Conservation (phyloP, 257 asterid genomes). For the Rubia yunnanensis region DNA sequence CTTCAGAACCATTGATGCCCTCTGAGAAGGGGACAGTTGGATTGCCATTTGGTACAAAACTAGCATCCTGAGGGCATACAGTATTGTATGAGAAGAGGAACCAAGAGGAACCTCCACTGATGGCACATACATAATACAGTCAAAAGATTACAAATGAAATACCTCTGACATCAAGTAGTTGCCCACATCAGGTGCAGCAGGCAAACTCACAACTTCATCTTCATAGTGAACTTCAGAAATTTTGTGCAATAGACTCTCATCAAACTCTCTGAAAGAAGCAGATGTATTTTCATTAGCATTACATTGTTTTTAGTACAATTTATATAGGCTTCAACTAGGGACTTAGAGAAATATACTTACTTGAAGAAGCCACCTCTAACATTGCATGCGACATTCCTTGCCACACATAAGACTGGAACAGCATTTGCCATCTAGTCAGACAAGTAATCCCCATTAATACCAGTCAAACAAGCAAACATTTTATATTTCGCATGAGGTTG, state of each 20-base stretch:
- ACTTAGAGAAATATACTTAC: slow-evolving; percentile 34
- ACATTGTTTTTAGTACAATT: background rate
- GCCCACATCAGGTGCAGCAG: slow-evolving; percentile 91
- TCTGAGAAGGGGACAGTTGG: slow-evolving; percentile 51
- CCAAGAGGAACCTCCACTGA: slow-evolving; percentile 10
- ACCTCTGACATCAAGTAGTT: slow-evolving; percentile 91
- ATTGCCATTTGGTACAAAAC: slow-evolving; percentile 59
- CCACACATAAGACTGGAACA: slow-evolving; percentile 94
- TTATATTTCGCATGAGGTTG: slow-evolving; percentile 13
- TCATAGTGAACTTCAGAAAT: slow-evolving; percentile 72
- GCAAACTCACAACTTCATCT: slow-evolving; percentile 70
- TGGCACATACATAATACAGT: background rate
- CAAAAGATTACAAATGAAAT: slow-evolving; percentile 3
- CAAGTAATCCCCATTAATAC: slow-evolving; percentile 11
- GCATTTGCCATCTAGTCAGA: slow-evolving; percentile 60
- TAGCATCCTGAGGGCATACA: slow-evolving; percentile 51
- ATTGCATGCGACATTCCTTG: slow-evolving; percentile 98
- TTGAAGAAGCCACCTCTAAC: slow-evolving; percentile 94
- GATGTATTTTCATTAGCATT: background rate
- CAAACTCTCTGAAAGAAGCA: slow-evolving; percentile 62
- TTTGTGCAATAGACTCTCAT: slow-evolving; percentile 55
- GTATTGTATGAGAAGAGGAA: slow-evolving; percentile 11
- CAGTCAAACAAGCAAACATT: background rate
- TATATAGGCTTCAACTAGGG: slow-evolving; percentile 10
- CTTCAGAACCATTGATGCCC: slow-evolving; percentile 79